Conservation (phyloP, 2,329 filamentous ascomycete genomes). For the Bipolaris cookei region DNA sequence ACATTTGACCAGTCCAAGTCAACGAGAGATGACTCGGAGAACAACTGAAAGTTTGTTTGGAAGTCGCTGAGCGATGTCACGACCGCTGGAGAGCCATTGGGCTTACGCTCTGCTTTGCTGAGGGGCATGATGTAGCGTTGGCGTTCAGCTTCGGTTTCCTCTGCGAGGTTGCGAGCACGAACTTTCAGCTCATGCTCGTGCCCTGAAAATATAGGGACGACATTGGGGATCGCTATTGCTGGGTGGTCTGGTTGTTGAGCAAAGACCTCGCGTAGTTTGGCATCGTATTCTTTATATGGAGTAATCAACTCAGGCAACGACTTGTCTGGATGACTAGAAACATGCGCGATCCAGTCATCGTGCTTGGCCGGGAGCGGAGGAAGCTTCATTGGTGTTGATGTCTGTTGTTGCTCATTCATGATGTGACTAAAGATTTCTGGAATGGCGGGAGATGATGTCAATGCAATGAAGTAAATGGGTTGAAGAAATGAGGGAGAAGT, state of each 20-base stretch:
- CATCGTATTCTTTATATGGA: constrained; percentile 73
- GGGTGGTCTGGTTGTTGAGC: constrained; percentile 70
- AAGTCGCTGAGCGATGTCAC: constrained; percentile 73
- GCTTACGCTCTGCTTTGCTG: constrained; percentile 65
- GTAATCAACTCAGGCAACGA: constrained; percentile 65
- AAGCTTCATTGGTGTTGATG: constrained; percentile 28
- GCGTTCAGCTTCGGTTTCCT: constrained; percentile 66
- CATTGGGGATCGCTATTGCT: constrained; percentile 64
- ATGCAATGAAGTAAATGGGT: not conserved
- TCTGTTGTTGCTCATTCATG: constrained; percentile 19
- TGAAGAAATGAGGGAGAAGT: not conserved
- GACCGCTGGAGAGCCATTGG: constrained; percentile 69
- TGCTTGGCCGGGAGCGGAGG: constrained; percentile 50
- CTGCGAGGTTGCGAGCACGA: constrained; percentile 64
- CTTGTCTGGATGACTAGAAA: constrained; percentile 61
- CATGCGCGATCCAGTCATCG: constrained; percentile 57
- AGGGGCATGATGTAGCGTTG: constrained; percentile 74
- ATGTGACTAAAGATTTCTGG: not conserved
- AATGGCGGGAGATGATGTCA: not conserved
- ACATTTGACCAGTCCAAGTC: constrained; percentile 85
- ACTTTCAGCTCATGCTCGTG: constrained; percentile 64
- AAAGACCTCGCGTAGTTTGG: constrained; percentile 69
- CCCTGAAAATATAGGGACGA: constrained; percentile 68
- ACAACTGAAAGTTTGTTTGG: constrained; percentile 78
- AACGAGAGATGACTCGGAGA: constrained; percentile 76